Percentiles rank a stretch among this genome's conserved stretches.
phyloP scores from a whole-genome alignment of 352 stramenopile species.

The Globisporangium nunn region DNA sequence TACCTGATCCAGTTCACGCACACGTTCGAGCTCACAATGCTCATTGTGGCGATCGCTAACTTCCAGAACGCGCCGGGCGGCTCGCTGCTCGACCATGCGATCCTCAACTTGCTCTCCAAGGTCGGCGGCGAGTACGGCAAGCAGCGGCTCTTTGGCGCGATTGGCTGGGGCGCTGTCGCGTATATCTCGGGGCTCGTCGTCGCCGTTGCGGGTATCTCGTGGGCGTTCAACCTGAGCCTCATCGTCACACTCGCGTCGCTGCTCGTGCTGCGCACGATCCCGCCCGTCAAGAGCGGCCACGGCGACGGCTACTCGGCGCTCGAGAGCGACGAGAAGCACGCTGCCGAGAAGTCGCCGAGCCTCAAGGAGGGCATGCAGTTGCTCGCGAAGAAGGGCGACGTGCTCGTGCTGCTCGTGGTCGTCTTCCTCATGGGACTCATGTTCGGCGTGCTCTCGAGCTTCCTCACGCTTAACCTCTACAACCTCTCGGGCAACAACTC shows the following conservation, averaged over 20 bases:
- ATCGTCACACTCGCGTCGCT: conserved; percentile 43
- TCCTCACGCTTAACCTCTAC: conserved; percentile 78
- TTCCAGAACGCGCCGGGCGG: conserved; percentile 53
- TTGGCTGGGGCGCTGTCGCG: conserved; percentile 55
- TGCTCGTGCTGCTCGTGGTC: conserved; percentile 62
- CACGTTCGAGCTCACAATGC: conserved; percentile 43
- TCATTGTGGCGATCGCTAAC: conserved; percentile 49
- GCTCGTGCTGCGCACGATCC: conserved; percentile 56
- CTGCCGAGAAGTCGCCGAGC: conserved; percentile 16
- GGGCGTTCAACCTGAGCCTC: conserved; percentile 71
- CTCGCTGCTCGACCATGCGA: conserved; percentile 64
- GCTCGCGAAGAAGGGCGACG: conserved; percentile 38
- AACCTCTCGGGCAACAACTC: conserved; percentile 64
- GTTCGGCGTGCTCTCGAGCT: conserved; percentile 78
- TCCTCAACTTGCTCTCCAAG: conserved; percentile 57
- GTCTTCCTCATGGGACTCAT: conserved; percentile 79
- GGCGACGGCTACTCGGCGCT: conserved; percentile 16
- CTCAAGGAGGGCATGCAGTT: conserved; percentile 36
- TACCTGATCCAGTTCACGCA: conserved; percentile 48
- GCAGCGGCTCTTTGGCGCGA: conserved; percentile 69
- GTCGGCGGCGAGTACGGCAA: conserved; percentile 79
- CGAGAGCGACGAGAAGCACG: conserved; percentile 12
- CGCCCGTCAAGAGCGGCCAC: conserved; percentile 30
- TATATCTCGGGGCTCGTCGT: conserved; percentile 72
- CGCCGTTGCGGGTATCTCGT: conserved; percentile 47